Evolutionary conservation across 2,329 filamentous ascomycete genomes (phyloP).

Genomic region (Aureobasidium leucospermi): DNA sequence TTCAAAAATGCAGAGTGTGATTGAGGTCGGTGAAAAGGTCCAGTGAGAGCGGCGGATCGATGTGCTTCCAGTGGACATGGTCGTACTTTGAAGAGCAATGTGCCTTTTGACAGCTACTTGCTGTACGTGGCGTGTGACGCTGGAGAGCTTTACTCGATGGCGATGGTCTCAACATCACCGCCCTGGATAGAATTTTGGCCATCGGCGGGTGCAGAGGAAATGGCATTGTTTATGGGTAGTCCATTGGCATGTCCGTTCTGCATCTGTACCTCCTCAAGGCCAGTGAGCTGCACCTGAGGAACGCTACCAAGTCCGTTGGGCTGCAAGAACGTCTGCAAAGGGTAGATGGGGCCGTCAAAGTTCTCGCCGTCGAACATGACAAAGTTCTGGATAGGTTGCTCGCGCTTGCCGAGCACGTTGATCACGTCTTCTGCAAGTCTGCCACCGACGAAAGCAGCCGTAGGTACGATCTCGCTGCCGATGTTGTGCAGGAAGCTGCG

Average conservation of each 20-base stretch:
- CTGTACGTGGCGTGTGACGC: not conserved
- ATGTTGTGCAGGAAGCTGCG: conserved; percentile 82
- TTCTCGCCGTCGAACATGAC: conserved; percentile 82
- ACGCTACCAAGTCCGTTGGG: not conserved
- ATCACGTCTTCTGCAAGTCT: conserved; percentile 94
- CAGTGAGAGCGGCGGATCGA: too few relatives aligned
- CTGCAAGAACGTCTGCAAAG: conserved; percentile 17
- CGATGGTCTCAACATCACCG: not conserved
- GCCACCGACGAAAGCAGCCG: conserved; percentile 82
- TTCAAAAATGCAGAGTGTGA: too few relatives aligned
- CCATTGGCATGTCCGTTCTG: not conserved
- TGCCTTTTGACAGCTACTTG: not conserved
- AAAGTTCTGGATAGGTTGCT: conserved; percentile 95
- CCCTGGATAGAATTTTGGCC: not conserved
- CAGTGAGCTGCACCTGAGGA: conserved; percentile 5
- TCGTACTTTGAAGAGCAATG: too few relatives aligned
- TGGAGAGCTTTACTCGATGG: not conserved
- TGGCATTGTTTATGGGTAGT: not conserved
- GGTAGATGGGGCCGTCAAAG: conserved; percentile 69
- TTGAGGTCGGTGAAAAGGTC: too few relatives aligned
- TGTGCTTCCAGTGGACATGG: too few relatives aligned
- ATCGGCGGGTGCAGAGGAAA: not conserved
- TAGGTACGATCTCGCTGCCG: conserved; percentile 74
- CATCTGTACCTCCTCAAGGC: not conserved
- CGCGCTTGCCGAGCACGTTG: conserved; percentile 82